Base-by-base conservation (phyloP, 1,139 yeast species). In the Kodamaea derodonti region DNA sequence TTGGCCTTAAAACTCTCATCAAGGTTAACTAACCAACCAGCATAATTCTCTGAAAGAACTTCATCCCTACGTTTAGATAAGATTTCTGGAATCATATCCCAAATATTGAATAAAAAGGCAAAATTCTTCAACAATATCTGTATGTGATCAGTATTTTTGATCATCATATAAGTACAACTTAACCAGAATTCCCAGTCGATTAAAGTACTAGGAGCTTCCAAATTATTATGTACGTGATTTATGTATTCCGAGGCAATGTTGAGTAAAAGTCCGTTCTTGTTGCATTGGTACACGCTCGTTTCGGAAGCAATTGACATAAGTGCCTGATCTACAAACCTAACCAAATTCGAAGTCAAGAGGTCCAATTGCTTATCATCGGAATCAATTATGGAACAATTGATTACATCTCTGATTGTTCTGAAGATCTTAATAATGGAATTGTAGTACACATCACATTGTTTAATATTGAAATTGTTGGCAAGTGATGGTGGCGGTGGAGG, bases 171-270 rank as follows among this genome's bases (percentile, higher is more conserved):
- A 14, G 70, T 59, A 16, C 84, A 80, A 37, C 72, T 65, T 9
- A 83, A 54, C 95, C 95, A 86, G 50, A 86, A 85, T 35, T 66
- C 66, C 95, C 95, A 86, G 58, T 82, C 74, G 14, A 84, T 57
- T 15, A 32, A 34, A 17, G 46, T 23, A 4, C 32, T 16, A n/a
- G 41, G 16, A 10, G 22, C 24, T 9, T 33, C 38, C 30, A 42
- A 35, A 20, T 58, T 51, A 30, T 53, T 52, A 35, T 51, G 60
- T 22, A 62, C 56, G 43, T 68, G 65, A 41, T 63, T 63, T n/a
- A 69, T 52, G 38, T 69, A 73, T 42, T 75, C 78, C 35, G 65
- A 59, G 27, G 63, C 61, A 24, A 74, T 55, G 40, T 71, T 74
- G 26, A 76, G 54, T 8, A 75, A 49, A 24, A 68, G 52, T 2